phyloP scores from a whole-genome alignment of 305 asterid genomes.

The Solanum hybrid region DNA sequence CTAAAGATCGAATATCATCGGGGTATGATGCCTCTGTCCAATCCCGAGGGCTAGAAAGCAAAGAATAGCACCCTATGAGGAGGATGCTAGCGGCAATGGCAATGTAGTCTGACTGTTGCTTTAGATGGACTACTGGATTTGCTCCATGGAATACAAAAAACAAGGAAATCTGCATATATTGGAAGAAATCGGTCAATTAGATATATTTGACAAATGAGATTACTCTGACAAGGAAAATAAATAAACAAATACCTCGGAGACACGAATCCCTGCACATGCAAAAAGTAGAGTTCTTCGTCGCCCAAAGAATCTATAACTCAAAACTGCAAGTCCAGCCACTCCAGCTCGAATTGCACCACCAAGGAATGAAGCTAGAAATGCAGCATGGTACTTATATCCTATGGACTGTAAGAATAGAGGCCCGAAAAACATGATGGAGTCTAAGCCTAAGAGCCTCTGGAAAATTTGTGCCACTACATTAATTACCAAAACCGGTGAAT shows the following conservation, averaged over 20 bases:
- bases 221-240: not conserved
- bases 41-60: not conserved
- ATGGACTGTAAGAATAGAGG: not conserved
- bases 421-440: not conserved
- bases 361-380: not conserved
- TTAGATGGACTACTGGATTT: not conserved
- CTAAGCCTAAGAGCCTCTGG: not conserved
- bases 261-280: not conserved
- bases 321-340: not conserved
- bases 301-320: not conserved
- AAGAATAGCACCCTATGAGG: not conserved
- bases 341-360: not conserved
- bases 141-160: not conserved
- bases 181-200: not conserved
- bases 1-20: not conserved
- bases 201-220: not conserved
- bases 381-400: not conserved
- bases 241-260: not conserved
- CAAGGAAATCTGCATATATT: not conserved
- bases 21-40: not conserved
- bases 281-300: not conserved
- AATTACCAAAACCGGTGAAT: not conserved
- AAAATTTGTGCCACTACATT: not conserved
- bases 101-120: not conserved
- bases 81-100: not conserved